A percentile compares a stretch with the other conserved stretches of the same genome.
Conservation (phyloP, 2,329 filamentous ascomycete species). For the Fusarium palustre region DNA sequence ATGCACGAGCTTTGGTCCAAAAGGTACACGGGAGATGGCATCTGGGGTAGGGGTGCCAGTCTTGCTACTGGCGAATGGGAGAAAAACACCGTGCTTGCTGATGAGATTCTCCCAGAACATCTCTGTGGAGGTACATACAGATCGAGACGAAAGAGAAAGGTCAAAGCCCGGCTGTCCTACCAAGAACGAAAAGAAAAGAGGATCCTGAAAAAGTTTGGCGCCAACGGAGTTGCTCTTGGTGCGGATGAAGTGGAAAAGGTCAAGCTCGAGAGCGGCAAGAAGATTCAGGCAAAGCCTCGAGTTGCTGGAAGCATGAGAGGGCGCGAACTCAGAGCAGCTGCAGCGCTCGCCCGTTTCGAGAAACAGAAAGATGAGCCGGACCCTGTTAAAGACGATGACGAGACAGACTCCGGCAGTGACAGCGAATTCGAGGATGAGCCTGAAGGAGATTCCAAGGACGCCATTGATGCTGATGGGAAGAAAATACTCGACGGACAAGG, state of each 20-base stretch:
- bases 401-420: conserved; percentile 59
- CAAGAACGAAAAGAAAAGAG: conserved; percentile 78
- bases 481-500: conserved; percentile 75
- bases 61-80: conserved; percentile 72
- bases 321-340: conserved; percentile 79
- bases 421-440: conserved; percentile 62
- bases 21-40: conserved; percentile 81
- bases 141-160: conserved; percentile 68
- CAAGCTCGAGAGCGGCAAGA: conserved; percentile 75
- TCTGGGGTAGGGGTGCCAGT: conserved; percentile 80
- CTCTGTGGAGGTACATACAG: conserved; percentile 85
- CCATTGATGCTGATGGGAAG: conserved; percentile 73
- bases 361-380: conserved; percentile 62
- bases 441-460: conserved; percentile 62
- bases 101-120: conserved; percentile 74
- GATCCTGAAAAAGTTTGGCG: conserved; percentile 82
- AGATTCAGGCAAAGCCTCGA: conserved; percentile 72
- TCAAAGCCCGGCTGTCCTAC: conserved; percentile 68
- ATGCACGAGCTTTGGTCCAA: conserved; percentile 77
- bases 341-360: conserved; percentile 79
- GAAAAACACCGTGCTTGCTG: conserved; percentile 61
- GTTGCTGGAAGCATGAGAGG: conserved; percentile 81
- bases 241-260: conserved; percentile 74
- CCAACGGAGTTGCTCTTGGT: conserved; percentile 74
- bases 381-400: conserved; percentile 50